These are phyloP conservation scores for Linnemannia zychae DNA, from an alignment of 192 early-diverging fungal genomes.

Conservation along the genomic window DNA sequence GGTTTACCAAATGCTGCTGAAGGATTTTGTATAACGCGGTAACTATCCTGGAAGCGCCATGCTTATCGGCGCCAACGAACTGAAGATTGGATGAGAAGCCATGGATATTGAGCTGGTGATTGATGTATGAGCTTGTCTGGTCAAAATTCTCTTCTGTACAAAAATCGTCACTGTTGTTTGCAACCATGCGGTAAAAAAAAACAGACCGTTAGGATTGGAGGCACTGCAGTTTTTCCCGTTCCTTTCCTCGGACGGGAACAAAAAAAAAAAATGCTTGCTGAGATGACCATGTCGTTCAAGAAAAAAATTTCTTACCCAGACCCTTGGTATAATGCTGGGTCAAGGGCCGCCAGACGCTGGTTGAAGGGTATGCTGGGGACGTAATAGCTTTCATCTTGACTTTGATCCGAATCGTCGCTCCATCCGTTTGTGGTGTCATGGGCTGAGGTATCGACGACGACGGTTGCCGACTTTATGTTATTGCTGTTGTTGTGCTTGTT, in stretches of 20 bases:
- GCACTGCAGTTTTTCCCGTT: background rate
- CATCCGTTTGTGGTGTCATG: constrained; percentile 7
- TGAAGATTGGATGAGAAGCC: constrained; percentile 37
- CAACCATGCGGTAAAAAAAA: background rate
- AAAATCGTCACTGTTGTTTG: constrained; percentile 37
- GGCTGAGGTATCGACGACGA: background rate
- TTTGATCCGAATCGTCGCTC: constrained; percentile 32
- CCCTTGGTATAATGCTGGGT: constrained; percentile 45
- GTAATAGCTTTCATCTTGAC: constrained; percentile 40
- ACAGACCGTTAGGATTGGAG: background rate
- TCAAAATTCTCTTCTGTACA: constrained; percentile 48
- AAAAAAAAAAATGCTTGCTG: background rate
- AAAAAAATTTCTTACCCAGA: constrained; percentile 30
- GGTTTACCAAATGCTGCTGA: constrained; percentile 44
- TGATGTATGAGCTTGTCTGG: constrained; percentile 49
- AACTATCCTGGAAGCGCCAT: constrained; percentile 39
- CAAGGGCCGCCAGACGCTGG: constrained; percentile 27
- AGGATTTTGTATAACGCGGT: constrained; percentile 38
- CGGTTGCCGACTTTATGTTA: background rate
- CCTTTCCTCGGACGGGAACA: too few relatives aligned
- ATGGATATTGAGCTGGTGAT: constrained; percentile 38
- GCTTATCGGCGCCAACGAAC: constrained; percentile 35
- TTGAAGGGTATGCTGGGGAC: constrained; percentile 39
- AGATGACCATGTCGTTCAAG: background rate
- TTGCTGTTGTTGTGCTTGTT: background rate